phyloP scores from a whole-genome alignment of 495 filamentous ascomycete genomes.

The Daldinia childiae region DNA sequence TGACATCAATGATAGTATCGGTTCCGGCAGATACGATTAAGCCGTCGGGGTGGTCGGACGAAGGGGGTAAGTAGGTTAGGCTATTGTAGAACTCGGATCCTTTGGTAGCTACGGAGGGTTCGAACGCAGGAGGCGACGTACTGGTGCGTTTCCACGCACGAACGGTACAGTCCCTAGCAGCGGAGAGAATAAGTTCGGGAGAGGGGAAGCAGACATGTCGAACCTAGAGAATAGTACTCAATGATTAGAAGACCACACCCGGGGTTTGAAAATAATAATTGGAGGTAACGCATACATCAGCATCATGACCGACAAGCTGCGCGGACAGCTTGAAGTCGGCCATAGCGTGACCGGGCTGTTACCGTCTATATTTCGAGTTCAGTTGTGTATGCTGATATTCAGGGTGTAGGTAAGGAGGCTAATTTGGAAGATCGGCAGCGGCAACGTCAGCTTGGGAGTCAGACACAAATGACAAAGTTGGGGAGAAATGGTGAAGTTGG shows the following conservation, averaged over 20 bases:
- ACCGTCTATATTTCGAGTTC: background rate
- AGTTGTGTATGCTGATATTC: background rate
- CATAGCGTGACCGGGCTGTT: slow-evolving; percentile 45
- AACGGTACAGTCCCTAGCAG: slow-evolving; percentile 90
- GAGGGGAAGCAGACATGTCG: slow-evolving; percentile 84
- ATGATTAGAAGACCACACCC: slow-evolving; percentile 23
- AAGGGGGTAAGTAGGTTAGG: slow-evolving; percentile 78
- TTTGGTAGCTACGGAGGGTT: slow-evolving; percentile 77
- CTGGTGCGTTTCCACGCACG: slow-evolving; percentile 79
- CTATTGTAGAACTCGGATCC: slow-evolving; percentile 86
- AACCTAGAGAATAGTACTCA: slow-evolving; percentile 66
- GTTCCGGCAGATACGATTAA: slow-evolving; percentile 86
- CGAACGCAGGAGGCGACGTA: slow-evolving; percentile 71
- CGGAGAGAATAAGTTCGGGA: slow-evolving; percentile 77
- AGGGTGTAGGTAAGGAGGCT: background rate
- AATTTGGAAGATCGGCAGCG: background rate
- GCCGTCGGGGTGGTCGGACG: slow-evolving; percentile 75
- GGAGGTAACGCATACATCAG: slow-evolving; percentile 72
- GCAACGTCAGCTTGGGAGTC: too few relatives aligned
- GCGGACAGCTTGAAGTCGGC: slow-evolving; percentile 82
- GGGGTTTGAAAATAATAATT: background rate
- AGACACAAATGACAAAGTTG: background rate
- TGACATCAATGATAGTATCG: slow-evolving; percentile 92
- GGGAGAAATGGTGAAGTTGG: background rate
- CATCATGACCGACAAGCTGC: slow-evolving; percentile 78